Evolutionary conservation across 2,329 filamentous ascomycete genomes (phyloP), one percentile per base, ranked within the genome.

Genomic region (Botrytis deweyae): DNA sequence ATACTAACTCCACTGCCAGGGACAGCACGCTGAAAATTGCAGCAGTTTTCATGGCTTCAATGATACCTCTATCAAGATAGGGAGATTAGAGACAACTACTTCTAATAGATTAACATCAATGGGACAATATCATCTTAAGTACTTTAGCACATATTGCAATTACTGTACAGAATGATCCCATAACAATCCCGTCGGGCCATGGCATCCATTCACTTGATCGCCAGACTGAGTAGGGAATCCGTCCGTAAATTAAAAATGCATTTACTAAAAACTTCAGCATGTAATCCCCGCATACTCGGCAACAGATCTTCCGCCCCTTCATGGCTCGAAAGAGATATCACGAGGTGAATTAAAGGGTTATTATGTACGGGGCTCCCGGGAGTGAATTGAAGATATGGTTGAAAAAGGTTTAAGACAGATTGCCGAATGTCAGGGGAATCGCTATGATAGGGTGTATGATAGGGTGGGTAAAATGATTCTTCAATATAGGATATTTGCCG

Each of bases 391-490:
- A 55, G 14, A 40, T 59, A 67, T 55, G 29, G 29, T 46, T 38
- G 38, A 59, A 67, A 61, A 33, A 16, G n/a, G 38, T 10, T 59
- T 68, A 36, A 72, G 38, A n/a, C 42, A 72, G 38, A 58, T 68
- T 68, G 52, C 29, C 63, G 63, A 72, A 40, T 68, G 33, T 69
- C 55, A 68, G 70, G 62, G 49, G 63, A 36, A 14, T 46, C 9
- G 12, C 59, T 59, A 25, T 59, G 70, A 72, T 72, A 67, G 62
- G 70, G 33, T 46, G 70, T 59, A 25, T 59, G 70, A 72, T 72
- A 67, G 62, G 70, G 33, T 46, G 70, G 66, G 10, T 64, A 62
- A 59, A 72, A 46, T 72, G 40, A 38, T 59, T 42, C 70, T 33
- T 18, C 36, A 69, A 44, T 44, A 18, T 59, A 9, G 14, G 22